Evolutionary conservation across 495 filamentous ascomycete genomes (phyloP), one percentile per base, ranked within the genome.

Genomic region (Podospora pseudocomata): DNA sequence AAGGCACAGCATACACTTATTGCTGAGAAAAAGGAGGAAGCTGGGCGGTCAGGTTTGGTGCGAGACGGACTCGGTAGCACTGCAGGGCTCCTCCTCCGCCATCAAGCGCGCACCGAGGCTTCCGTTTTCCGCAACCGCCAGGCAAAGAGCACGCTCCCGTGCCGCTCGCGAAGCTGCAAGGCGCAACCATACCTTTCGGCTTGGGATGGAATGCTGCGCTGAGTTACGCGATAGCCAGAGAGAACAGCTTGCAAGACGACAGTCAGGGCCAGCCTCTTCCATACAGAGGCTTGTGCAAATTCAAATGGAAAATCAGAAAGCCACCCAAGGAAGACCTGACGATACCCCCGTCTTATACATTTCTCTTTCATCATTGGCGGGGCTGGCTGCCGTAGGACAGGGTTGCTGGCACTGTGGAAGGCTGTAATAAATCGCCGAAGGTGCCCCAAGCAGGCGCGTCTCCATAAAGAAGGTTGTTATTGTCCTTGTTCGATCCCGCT

Each of bases 91-190:
- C 6, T 39, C 39, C 39, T 26, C 55, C 55, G 19, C 55, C n/a
- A 20, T 58, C 55, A 58, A 58, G 55, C 55, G 55, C 55, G 55
- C 55, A 49, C 39, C 39, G 39, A 49, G 39, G 39, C 39, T 49
- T 58, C n/a, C 55, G 55, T 7, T 58, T 57, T 58, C 55, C n/a
- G 19, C 55, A 58, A 58, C 39, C 39, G 39, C 39, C 39, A 49
- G 39, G 39, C 39, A 49, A 49, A 49, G 15, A 16, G 39, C 39
- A 49, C 39, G 39, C 39, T 13, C 5, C 55, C 55, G 55, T 58
- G 55, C 55, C 55, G 55, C 55, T 49, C 39, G 39, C 39, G 18
- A 58, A 26, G n/a, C 55, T 58, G 55, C 55, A 58, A 58, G 55
- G 23, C 55, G 55, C 13, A 58, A 58, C 55, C 55, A 26, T 26